Percentiles rank a stretch among this genome's conserved stretches.
These are phyloP conservation scores for Stenogyne calaminthoides DNA, from an alignment of 305 asterid genomes.

Conservation along the genomic window DNA sequence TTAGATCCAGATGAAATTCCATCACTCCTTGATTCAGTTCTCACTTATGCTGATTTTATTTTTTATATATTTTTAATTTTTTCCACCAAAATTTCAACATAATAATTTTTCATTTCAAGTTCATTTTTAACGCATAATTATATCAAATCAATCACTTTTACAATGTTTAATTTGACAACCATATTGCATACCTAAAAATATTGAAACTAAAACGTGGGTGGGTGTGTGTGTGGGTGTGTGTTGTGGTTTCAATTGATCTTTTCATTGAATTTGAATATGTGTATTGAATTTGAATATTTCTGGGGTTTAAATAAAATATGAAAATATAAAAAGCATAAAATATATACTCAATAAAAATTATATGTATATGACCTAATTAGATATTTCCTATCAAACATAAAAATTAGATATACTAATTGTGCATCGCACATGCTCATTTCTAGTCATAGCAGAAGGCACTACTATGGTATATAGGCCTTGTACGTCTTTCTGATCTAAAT, in stretches of 20 bases:
- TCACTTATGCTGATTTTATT: neutral
- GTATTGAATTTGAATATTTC: neutral
- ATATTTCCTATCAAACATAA: neutral
- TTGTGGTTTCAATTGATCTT: neutral
- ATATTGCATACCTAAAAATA: neutral
- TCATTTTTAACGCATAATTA: neutral
- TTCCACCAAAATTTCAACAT: neutral
- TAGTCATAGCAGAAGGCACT: neutral
- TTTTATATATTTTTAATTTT: neutral
- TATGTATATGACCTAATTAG: neutral
- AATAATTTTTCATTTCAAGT: neutral
- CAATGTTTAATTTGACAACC: neutral
- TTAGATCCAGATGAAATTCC: neutral
- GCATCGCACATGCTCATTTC: neutral
- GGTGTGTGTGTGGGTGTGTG: no score
- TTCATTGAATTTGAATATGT: neutral
- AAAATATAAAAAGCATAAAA: neutral
- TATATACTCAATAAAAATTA: neutral
- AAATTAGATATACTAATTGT: neutral
- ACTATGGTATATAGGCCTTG: neutral
- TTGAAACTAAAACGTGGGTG: neutral
- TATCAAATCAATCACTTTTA: neutral
- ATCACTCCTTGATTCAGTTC: neutral
- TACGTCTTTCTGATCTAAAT: conserved; percentile 2
- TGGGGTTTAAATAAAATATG: neutral